Conservation (phyloP, 495 filamentous ascomycete genomes). For the Cenococcum geophilum region DNA sequence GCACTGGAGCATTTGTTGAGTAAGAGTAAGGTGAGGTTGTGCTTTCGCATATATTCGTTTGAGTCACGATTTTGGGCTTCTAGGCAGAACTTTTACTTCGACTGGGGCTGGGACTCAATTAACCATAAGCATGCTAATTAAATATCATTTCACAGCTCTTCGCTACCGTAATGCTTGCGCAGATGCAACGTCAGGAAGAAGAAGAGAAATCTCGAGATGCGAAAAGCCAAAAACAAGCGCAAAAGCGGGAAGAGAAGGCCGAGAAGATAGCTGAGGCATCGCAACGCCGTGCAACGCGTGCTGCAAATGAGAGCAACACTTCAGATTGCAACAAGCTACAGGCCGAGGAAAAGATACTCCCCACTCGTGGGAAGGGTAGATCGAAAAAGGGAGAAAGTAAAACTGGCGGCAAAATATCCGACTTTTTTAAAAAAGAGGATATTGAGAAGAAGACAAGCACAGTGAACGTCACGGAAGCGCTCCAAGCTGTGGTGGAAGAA, state of each 20-base stretch:
- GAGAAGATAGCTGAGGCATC: constrained; percentile 36
- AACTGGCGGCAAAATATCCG: constrained; percentile 46
- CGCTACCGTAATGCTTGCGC: constrained; percentile 52
- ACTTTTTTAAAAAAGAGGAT: constrained; percentile 54
- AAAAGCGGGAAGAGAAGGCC: constrained; percentile 40
- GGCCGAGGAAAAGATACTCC: constrained; percentile 12
- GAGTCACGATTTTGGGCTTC: no score
- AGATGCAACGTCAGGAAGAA: constrained; percentile 59
- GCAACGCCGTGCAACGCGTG: constrained; percentile 34
- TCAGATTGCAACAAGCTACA: constrained; percentile 17
- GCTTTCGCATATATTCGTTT: background rate
- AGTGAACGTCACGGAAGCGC: constrained; percentile 47
- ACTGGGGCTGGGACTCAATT: background rate
- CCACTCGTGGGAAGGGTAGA: constrained; percentile 20
- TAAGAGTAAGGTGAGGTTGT: constrained; percentile 40
- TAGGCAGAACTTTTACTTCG: no score
- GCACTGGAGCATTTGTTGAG: constrained; percentile 42
- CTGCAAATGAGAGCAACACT: constrained; percentile 16
- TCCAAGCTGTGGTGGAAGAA: constrained; percentile 50
- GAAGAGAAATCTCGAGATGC: constrained; percentile 47
- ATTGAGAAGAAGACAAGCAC: constrained; percentile 48
- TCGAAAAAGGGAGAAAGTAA: constrained; percentile 32
- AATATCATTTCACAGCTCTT: constrained; percentile 35
- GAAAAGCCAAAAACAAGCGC: constrained; percentile 40
- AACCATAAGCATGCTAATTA: background rate